Evolutionary conservation across 2,329 filamentous ascomycete genomes (phyloP).

Genomic region (Daldinia sp.): DNA sequence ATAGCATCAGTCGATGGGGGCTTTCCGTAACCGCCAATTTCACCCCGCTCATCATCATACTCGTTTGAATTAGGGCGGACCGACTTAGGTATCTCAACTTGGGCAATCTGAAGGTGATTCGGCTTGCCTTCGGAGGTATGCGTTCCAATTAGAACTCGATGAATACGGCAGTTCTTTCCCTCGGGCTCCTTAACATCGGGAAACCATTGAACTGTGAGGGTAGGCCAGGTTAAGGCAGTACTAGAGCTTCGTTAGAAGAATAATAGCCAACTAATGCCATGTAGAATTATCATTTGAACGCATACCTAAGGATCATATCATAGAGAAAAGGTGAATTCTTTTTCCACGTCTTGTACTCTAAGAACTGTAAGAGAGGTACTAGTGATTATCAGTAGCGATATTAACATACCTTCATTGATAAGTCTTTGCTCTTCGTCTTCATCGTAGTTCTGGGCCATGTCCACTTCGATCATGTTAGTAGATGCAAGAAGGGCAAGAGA

Average conservation of each 20-base stretch:
- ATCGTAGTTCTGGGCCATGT: slow-evolving; percentile 71
- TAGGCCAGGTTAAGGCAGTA: slow-evolving; percentile 96
- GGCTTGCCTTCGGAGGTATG: slow-evolving; percentile 86
- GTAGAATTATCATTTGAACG: slow-evolving; percentile 6
- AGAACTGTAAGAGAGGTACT: slow-evolving; percentile 18
- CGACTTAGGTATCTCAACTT: slow-evolving; percentile 89
- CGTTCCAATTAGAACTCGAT: slow-evolving; percentile 91
- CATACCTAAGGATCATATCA: slow-evolving; percentile 88
- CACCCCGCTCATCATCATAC: slow-evolving; percentile 90
- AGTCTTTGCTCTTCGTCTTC: slow-evolving; percentile 81
- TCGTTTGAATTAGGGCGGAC: slow-evolving; percentile 77
- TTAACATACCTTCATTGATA: slow-evolving; percentile 83
- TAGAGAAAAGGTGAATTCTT: slow-evolving; percentile 99
- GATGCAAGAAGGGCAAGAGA: neutral
- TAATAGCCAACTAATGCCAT: slow-evolving; percentile 2
- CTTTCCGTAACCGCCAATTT: slow-evolving; percentile 92
- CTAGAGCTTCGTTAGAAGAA: slow-evolving; percentile 47
- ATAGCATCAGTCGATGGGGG: slow-evolving; percentile 62
- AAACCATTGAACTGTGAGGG: slow-evolving; percentile 97
- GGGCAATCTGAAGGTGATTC: slow-evolving; percentile 94
- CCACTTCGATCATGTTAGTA: slow-evolving; percentile 49
- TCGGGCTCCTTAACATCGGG: slow-evolving; percentile 90
- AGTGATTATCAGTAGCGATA: neutral
- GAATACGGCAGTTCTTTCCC: slow-evolving; percentile 85
- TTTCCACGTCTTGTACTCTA: slow-evolving; percentile 99